Percentiles rank a stretch among this genome's conserved stretches.
These are phyloP conservation scores for Eimeria mitis DNA, from an alignment of 169 alveolate genomes.

Conservation along the genomic window DNA sequence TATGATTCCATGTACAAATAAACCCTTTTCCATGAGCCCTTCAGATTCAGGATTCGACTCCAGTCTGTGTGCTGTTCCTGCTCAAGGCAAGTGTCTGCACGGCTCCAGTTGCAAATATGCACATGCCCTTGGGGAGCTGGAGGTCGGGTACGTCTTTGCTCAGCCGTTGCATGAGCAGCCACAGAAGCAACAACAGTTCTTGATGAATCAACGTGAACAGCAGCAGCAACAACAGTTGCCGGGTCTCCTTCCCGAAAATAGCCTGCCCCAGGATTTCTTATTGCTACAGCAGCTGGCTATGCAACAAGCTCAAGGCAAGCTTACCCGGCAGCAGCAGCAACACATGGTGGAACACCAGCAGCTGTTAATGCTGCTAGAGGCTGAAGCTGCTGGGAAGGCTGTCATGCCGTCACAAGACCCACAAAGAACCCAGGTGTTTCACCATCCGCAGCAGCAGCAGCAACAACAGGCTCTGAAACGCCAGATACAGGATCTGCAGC, in stretches of 20 bases:
- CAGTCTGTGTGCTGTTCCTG: conserved; percentile 5
- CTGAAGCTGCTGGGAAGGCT: conserved; percentile 50
- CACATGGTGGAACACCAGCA: conserved; percentile 65
- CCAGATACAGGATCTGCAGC: conserved; percentile 65
- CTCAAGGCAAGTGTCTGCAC: conserved; percentile 51
- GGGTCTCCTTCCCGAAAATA: conserved; percentile 21
- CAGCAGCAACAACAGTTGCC: conserved; percentile 48
- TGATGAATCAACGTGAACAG: conserved; percentile 26
- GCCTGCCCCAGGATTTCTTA: conserved; percentile 49
- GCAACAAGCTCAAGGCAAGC: conserved; percentile 56
- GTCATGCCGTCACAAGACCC: background rate
- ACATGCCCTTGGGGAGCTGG: conserved; percentile 71
- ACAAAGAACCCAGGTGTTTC: conserved; percentile 1
- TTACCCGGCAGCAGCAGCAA: conserved; percentile 9
- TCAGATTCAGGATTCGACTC: background rate
- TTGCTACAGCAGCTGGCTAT: conserved; percentile 68
- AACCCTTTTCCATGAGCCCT: background rate
- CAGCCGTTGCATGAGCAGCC: conserved; percentile 59
- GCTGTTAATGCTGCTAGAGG: conserved; percentile 69
- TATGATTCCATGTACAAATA: background rate
- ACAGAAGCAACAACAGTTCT: conserved; percentile 47
- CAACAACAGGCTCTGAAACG: conserved; percentile 50
- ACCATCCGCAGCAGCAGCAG: conserved; percentile 33
- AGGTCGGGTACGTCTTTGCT: conserved; percentile 73
- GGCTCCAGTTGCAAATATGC: conserved; percentile 73